Evolutionary conservation across 2,329 filamentous ascomycete species (phyloP), one percentile per base, ranked within the genome.

Genomic region (Cryphonectria radicalis): DNA sequence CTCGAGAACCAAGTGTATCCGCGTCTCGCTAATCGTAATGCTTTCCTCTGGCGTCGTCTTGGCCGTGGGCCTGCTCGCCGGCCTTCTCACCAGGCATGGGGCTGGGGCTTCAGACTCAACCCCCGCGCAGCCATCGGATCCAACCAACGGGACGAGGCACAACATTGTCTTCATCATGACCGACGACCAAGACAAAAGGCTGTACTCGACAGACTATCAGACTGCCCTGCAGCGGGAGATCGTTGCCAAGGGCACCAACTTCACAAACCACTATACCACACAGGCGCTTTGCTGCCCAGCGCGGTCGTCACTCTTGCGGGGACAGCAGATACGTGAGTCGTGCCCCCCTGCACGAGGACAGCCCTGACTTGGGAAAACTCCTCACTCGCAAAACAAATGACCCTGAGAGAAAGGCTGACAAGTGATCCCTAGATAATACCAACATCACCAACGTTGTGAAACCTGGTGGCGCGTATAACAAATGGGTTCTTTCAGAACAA

Each of bases 401-500:
- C 14, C 17, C 22, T 17, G 37, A 60, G 32, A 40, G 37, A 40
- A 40, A 40, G 14, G 11, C 40, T 62, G 40, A 50, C 57, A 10
- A 10, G 2, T 68, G 19, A n/a, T 40, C 1, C 4, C 14, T 10
- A 50, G 55, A 79, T 64, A 79, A 78, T 37, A 78, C 77, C 1
- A 80, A 80, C 60, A 75, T 78, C 8, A 79, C 79, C 0, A 70
- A 79, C 62, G 77, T 80, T 10, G 59, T 84, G 50, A 81, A 81
- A 32, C 76, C 76, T 19, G 75, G 76, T 32, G 76, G 76, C 35
- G 82, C 82, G 19, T 85, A 83, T 71, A 81, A 83, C 13, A 84
- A 84, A 72, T 83, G 83, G 69, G 77, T 84, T 13, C 76, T 78
- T 4, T 80, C 80, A 6, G 82, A 82, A 3, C 81, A 83, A 72